Evolutionary conservation across 1,284 basidiomycete genomes (phyloP), one percentile per base, ranked within the genome.

Genomic region (Ustilago loliicola): DNA sequence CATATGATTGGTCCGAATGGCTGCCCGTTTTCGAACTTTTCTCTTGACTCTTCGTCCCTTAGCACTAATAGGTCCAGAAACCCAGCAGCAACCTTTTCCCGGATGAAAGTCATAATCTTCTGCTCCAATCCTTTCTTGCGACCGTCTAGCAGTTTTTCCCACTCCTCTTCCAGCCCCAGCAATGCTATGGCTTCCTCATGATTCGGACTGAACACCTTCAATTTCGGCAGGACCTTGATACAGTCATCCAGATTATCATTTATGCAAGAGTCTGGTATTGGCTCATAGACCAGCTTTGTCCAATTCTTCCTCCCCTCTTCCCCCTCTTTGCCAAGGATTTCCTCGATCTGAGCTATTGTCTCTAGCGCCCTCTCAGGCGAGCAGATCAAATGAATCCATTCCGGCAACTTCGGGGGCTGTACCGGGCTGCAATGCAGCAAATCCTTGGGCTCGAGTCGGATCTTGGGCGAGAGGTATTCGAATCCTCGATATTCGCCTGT

Each of bases 381-480:
- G 85, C 94, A 96, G 19, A 96, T 92, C 77, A 96, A 94, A 86
- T 98, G 95, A 21, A 98, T 85, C 59, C 89, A 90, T 21, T 88
- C 85, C 6, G 94, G 90, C 25, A 69, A 52, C 45, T 11, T 40
- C 3, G 62, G 58, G n/a, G 92, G 88, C 54, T 81, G 87, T 4
- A 91, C 92, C 3, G 87, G 89, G 17, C 81, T 79, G 38, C 60
- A 60, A 11, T 65, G n/a, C 10, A 86, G 59, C 51, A 94, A 87
- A 86, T 96, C 93, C 58, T 86, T 88, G 25, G 93, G 93, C 9
- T 89, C 91, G 58, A 96, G 88, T 11, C 92, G 90, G 61, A 92
- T 88, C 61, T 92, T 90, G 27, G 92, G 91, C 0, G 92, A 93
- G 50, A 93, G 88, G 83, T 97, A 97, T 79, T 92, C 88, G 87